These are phyloP conservation scores for Prunella vulgaris DNA, from an alignment of 257 asterid genomes.

Conservation along the genomic window DNA sequence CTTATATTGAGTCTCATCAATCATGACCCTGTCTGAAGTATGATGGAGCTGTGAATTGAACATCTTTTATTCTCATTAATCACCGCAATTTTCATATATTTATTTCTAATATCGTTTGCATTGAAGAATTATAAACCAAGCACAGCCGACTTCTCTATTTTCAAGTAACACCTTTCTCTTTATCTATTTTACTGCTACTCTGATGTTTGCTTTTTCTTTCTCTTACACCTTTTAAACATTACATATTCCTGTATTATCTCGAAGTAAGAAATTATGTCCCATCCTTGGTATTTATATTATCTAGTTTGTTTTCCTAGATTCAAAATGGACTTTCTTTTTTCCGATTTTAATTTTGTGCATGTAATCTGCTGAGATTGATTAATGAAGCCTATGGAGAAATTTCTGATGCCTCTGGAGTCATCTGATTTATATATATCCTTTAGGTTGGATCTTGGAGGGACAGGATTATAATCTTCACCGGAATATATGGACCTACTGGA, in stretches of 20 bases:
- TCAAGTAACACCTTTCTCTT: neutral
- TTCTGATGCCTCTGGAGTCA: neutral
- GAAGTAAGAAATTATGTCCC: neutral
- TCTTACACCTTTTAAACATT: neutral
- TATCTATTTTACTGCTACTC: neutral
- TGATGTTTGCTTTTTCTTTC: neutral
- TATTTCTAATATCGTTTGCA: too few species aligned
- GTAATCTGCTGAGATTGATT: neutral
- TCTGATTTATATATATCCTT: constrained; percentile 6
- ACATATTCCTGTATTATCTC: neutral
- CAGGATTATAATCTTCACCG: constrained; percentile 83
- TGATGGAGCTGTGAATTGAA: too few species aligned
- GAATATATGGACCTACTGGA: constrained; percentile 74
- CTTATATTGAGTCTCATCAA: too few species aligned
- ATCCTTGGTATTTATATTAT: neutral
- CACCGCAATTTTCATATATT: too few species aligned
- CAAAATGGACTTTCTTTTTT: neutral
- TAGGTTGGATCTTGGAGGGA: constrained; percentile 98
- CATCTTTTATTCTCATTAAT: too few species aligned
- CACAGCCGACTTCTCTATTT: neutral
- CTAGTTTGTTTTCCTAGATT: neutral
- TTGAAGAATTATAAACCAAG: too few species aligned
- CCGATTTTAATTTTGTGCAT: neutral
- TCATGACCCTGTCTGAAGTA: too few species aligned
- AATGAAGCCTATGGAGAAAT: neutral